These are phyloP conservation scores for Neoconidiobolus thromboides DNA, from an alignment of 371 early-diverging fungal genomes.

Conservation along the genomic window DNA sequence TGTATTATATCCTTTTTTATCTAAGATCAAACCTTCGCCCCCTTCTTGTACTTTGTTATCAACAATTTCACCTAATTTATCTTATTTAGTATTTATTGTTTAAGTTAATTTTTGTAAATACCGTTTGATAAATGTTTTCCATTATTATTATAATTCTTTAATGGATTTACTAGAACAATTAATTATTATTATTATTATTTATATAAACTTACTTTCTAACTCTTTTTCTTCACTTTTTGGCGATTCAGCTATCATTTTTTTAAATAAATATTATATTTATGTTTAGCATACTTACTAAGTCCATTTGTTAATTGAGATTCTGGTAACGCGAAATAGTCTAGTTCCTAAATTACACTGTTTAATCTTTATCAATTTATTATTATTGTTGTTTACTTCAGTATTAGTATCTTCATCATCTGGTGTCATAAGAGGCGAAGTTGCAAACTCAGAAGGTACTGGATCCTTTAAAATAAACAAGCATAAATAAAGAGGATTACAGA, in stretches of 20 bases:
- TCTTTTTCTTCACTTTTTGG: not conserved
- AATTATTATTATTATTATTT: not conserved
- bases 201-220: not conserved
- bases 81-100: not conserved
- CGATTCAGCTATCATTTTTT: not conserved
- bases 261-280: not conserved
- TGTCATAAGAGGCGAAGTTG: constrained; percentile 7
- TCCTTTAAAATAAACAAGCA: not conserved
- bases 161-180: no score
- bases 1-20: constrained; percentile 6
- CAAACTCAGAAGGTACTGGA: constrained; percentile 8
- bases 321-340: not conserved
- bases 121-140: constrained; percentile 8
- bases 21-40: constrained; percentile 1
- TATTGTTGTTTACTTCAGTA: not conserved
- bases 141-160: not conserved
- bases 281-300: not conserved
- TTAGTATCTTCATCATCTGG: not conserved
- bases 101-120: constrained; percentile 7
- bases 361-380: no score
- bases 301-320: not conserved
- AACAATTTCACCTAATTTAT: not conserved
- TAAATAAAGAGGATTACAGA: not conserved
- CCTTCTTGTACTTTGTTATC: not conserved
- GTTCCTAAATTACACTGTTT: not conserved